Evolutionary conservation across 148 eudicot species (phyloP).

Genomic region (Chenopodium album): DNA sequence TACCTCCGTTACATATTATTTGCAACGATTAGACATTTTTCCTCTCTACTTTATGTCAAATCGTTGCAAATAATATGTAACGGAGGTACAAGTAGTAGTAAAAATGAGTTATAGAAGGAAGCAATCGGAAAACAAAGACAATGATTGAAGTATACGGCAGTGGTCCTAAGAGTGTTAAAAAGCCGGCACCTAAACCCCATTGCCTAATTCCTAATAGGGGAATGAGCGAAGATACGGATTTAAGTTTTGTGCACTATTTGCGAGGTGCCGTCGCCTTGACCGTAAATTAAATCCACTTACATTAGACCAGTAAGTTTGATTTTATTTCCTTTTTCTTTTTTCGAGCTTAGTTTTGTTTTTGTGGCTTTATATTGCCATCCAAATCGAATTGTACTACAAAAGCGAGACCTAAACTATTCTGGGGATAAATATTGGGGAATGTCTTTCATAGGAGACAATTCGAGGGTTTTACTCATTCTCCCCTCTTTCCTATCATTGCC

Average conservation of each 20-base stretch:
- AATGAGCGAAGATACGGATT: conserved; percentile 9
- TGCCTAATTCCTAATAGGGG: neutral
- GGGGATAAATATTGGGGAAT: neutral
- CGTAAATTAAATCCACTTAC: neutral
- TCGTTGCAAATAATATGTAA: too few species aligned
- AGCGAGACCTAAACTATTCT: conserved; percentile 26
- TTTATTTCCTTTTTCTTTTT: conserved; percentile 5
- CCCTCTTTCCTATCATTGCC: conserved; percentile 10
- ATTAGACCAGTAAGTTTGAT: conserved; percentile 5
- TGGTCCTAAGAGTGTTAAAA: conserved; percentile 29
- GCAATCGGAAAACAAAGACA: conserved; percentile 17
- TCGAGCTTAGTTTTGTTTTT: conserved; percentile 7
- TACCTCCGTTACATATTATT: too few species aligned
- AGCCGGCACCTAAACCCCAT: conserved; percentile 16
- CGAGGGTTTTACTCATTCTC: conserved; percentile 24
- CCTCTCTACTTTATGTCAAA: too few species aligned
- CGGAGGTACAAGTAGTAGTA: too few species aligned
- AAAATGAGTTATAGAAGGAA: neutral
- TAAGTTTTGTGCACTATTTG: conserved; percentile 2
- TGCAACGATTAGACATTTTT: too few species aligned
- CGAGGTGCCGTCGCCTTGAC: conserved; percentile 33
- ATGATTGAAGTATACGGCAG: conserved; percentile 28
- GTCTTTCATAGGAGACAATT: conserved; percentile 27
- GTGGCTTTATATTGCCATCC: conserved; percentile 27
- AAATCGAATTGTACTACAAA: conserved; percentile 26